Evolutionary conservation across 139 green algal genomes (phyloP).

Genomic region (Limnomonas spitsbergensis): DNA sequence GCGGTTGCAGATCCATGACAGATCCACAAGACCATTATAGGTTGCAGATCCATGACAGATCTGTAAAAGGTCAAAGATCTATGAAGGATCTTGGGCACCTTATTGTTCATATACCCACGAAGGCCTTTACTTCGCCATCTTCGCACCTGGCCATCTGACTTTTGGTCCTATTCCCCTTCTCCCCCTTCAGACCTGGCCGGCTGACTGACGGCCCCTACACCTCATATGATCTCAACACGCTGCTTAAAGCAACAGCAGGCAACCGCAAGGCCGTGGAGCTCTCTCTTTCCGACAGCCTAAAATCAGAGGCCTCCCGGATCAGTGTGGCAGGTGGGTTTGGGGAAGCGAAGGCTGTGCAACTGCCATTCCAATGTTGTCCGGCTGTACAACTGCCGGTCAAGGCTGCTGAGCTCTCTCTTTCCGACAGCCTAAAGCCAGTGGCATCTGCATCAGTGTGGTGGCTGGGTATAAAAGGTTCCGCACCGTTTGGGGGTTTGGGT

Average conservation of each 20-base stretch:
- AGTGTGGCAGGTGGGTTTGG: constrained; percentile 55
- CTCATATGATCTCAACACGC: constrained; percentile 95
- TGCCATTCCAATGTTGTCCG: background rate
- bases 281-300: constrained; percentile 56
- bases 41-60: too few species aligned
- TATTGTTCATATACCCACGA: too few species aligned
- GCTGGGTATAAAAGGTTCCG: constrained; percentile 31
- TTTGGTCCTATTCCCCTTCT: too few species aligned
- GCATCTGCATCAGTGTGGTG: constrained; percentile 72
- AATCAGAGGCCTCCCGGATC: constrained; percentile 73
- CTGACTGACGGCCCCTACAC: constrained; percentile 98
- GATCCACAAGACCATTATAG: too few species aligned
- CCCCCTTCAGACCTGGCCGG: constrained; percentile 66
- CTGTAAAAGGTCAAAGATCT: too few species aligned
- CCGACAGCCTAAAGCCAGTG: constrained; percentile 66
- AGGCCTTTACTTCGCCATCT: too few species aligned
- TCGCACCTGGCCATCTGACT: too few species aligned
- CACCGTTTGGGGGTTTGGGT: background rate
- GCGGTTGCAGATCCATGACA: too few species aligned
- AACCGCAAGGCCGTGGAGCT: constrained; percentile 49
- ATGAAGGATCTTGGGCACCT: too few species aligned
- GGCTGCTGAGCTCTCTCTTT: constrained; percentile 51
- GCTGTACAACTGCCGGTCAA: background rate
- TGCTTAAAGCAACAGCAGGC: constrained; percentile 71
- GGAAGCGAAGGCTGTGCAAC: background rate